Base-by-base conservation (phyloP, 345 rosid genomes). In the Eucalyptus pauciflora region DNA sequence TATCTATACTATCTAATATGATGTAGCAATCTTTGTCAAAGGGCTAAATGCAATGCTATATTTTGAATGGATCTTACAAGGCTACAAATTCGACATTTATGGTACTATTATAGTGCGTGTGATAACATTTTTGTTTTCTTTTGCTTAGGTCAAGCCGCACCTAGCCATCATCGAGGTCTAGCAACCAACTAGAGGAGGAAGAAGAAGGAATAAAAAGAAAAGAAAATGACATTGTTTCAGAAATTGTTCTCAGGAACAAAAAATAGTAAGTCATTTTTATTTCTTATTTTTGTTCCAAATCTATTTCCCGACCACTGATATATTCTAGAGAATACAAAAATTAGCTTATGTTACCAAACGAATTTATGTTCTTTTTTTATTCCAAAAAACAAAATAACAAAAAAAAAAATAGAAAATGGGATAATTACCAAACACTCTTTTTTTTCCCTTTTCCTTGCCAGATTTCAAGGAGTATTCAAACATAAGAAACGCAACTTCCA, bases 301-400 rank as follows among this genome's bases (percentile, higher is more conserved):
- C 10, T 52, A 52, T 52, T 18, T 0, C 0, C 58, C 0, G 0
- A 0, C 2, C 10, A 52, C 25, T 20, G 0, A 52, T 52, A 52
- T 52, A 52, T 52, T 52, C 0, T 52, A 52, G 0, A 52, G 25
- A 3, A 52, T 0, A 3, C 10, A 18, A 52, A 52, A 20, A 20
- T 52, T 52, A 52, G 0, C 0, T 52, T 52, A 52, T 52, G 10
- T 52, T 20, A 52, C 5, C 2, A 52, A 52, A 52, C 10, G 4
- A 1, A 52, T 52, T 52, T 52, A 0, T 52, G 10, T 52, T 18
- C 0, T 1, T 52, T 52, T 18, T 52, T 0, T 52, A 1, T 52
- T 52, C 0, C 1, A 20, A 52, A 5, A 18, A 52, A 52, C 1
- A 52, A 52, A 52, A 52, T 52, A 52, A 20, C 24, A 33, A 18